Base-by-base conservation (phyloP, 2,329 filamentous ascomycete species). In the Pseudogymnoascus sp. region DNA sequence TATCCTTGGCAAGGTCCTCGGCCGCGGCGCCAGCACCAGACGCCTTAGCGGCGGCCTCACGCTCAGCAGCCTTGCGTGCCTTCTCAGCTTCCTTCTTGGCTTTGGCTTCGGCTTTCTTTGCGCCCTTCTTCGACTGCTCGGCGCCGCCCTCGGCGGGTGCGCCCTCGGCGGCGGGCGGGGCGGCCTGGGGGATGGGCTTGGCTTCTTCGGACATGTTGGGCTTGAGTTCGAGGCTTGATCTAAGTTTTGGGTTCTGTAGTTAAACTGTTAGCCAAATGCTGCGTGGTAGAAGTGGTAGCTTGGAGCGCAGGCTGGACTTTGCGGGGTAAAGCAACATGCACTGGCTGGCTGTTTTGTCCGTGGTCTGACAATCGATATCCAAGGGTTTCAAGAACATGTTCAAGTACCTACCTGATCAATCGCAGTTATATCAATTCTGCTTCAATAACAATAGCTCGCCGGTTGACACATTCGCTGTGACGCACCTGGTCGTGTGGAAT, bases 11-110 rank as follows among this genome's bases (percentile, higher is more conserved):
- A 19, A 71, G 71, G 65, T 78, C 76, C 64, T 81, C 80, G 62
- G 82, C 82, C 68, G 83, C 81, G 78, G 15, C 80, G 80, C 75
- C 86, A 85, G 85, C 85, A 65, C 87, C 84, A 35, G 84, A 83
- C 35, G 85, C 87, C 66, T 87, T 86, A 65, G 85, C 84, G 47
- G 85, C 85, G 66, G 89, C 88, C 73, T 90, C 88, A 72, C 89
- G 87, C 69, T 91, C 89, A n/a, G 87, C 88, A 63, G 85, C 81
- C 76, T 86, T 78, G 65, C 83, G 82, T 9, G 44, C 44, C 44
- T 50, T 15, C 15, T 50, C 44, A 2, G 44, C 44, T 10, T 50
- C 15, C 44, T 50, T 50, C 44, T 28, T 50, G 23, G 44, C 44
- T 5, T 50, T 50, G 74, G 79, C 96, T n/a, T 50, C 44, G 44